These are phyloP conservation scores for Russula ochroleuca DNA, from an alignment of 768 basidiomycete species.

Conservation along the genomic window DNA sequence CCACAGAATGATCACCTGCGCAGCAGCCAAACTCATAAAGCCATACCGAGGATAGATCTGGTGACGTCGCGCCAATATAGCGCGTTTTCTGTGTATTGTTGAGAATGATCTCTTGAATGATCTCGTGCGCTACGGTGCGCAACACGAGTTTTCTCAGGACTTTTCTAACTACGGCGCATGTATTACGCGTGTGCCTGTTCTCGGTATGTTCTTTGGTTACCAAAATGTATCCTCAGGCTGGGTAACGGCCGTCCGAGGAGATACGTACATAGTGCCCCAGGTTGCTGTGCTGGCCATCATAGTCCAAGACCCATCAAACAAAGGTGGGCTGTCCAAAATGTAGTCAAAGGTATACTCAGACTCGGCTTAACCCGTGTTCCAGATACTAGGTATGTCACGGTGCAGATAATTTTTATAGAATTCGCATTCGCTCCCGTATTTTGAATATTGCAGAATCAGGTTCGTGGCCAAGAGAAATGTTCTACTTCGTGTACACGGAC, in stretches of 20 bases:
- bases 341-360: too few species aligned
- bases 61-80: constrained; percentile 7
- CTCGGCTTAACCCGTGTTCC: too few species aligned
- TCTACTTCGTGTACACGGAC: neutral
- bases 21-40: constrained; percentile 4
- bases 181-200: constrained; percentile 10
- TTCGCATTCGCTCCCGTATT: neutral
- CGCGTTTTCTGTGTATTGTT: neutral
- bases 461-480: constrained; percentile 12
- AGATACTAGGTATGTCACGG: too few species aligned
- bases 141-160: neutral
- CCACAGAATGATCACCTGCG: constrained; percentile 5
- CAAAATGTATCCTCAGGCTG: constrained; percentile 13
- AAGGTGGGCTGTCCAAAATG: too few species aligned
- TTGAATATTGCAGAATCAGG: constrained; percentile 18
- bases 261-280: neutral
- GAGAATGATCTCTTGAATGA: neutral
- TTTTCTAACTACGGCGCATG: constrained; percentile 2
- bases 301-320: too few species aligned
- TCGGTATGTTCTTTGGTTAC: constrained; percentile 9
- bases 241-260: neutral
- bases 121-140: neutral
- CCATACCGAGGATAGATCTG: constrained; percentile 1
- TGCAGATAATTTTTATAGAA: too few species aligned
- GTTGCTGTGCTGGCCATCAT: neutral